phyloP scores from a whole-genome alignment of 129 eudicot species.

The Solidago caesia region DNA sequence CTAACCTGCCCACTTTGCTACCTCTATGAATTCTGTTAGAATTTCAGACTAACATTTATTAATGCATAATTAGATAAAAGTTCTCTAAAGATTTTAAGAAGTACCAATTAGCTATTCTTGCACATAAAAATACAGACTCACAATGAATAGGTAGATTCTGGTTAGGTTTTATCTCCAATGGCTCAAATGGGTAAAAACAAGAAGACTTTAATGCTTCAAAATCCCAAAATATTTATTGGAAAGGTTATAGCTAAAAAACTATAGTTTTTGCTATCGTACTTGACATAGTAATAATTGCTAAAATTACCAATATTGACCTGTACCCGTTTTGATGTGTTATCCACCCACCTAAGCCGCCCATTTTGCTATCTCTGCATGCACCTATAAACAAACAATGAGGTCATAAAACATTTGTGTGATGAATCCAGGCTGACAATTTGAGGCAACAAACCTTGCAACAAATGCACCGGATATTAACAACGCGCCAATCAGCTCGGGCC shows the following conservation, averaged over 20 bases:
- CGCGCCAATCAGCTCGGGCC: constrained; percentile 77
- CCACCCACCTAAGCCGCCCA: background rate
- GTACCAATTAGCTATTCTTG: too few species aligned
- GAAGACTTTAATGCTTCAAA: too few species aligned
- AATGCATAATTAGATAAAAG: too few species aligned
- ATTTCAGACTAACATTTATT: too few species aligned
- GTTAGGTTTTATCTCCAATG: background rate
- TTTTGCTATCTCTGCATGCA: background rate
- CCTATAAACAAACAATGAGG: background rate
- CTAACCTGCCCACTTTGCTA: too few species aligned
- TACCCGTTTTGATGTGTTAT: background rate
- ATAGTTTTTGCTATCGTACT: too few species aligned
- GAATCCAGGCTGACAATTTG: constrained; percentile 66
- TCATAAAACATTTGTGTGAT: constrained; percentile 1
- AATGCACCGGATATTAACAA: constrained; percentile 66
- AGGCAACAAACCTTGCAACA: constrained; percentile 74
- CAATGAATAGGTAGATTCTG: background rate
- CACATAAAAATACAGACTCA: too few species aligned
- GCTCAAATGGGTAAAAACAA: background rate
- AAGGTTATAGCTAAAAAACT: too few species aligned
- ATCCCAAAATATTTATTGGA: too few species aligned
- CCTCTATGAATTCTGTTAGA: too few species aligned
- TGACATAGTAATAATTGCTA: too few species aligned
- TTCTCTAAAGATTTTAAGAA: too few species aligned
- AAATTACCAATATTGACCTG: background rate